Evolutionary conservation across 345 rosid genomes (phyloP).

Genomic region (Brassica juncea): DNA sequence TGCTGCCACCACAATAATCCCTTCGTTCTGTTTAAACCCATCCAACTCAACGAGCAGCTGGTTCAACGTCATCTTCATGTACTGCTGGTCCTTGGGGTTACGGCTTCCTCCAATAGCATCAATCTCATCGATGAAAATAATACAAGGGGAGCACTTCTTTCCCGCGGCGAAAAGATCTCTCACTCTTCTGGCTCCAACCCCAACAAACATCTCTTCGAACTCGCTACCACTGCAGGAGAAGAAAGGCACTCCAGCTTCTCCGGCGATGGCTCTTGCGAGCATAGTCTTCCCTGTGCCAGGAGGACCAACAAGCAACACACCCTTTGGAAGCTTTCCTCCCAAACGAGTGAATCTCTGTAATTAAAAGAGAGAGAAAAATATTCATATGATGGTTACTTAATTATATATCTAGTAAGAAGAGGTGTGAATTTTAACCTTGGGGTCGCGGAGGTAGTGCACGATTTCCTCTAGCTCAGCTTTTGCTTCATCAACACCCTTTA

Average conservation of each 20-base stretch:
- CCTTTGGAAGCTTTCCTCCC: slow-evolving; percentile 98
- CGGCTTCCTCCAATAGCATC: slow-evolving; percentile 98
- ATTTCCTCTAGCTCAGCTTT: slow-evolving; percentile 94
- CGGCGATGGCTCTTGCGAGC: slow-evolving; percentile 98
- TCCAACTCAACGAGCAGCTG: slow-evolving; percentile 94
- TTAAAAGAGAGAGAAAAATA: slow-evolving; percentile 4
- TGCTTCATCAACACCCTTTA: slow-evolving; percentile 98
- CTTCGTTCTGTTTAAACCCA: slow-evolving; percentile 98
- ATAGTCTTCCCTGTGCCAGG: slow-evolving; percentile 99
- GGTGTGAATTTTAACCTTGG: slow-evolving; percentile 58
- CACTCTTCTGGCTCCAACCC: slow-evolving; percentile 97
- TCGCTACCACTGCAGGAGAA: slow-evolving; percentile 99
- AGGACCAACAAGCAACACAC: slow-evolving; percentile 95
- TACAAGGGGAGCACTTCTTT: slow-evolving; percentile 96
- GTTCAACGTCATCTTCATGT: slow-evolving; percentile 97
- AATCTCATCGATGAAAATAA: slow-evolving; percentile 94
- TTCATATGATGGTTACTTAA: neutral
- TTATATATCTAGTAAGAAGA: neutral
- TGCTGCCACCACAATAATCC: slow-evolving; percentile 93
- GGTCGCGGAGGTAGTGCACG: slow-evolving; percentile 96
- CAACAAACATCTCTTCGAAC: slow-evolving; percentile 99
- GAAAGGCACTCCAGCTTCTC: slow-evolving; percentile 99
- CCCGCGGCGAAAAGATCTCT: slow-evolving; percentile 99
- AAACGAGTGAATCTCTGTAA: slow-evolving; percentile 94
- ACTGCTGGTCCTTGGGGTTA: slow-evolving; percentile 88